Percentiles rank a stretch among this genome's conserved stretches.
Conservation (phyloP, 1,139 yeast genomes). For the Debaryomyces fabryi region DNA sequence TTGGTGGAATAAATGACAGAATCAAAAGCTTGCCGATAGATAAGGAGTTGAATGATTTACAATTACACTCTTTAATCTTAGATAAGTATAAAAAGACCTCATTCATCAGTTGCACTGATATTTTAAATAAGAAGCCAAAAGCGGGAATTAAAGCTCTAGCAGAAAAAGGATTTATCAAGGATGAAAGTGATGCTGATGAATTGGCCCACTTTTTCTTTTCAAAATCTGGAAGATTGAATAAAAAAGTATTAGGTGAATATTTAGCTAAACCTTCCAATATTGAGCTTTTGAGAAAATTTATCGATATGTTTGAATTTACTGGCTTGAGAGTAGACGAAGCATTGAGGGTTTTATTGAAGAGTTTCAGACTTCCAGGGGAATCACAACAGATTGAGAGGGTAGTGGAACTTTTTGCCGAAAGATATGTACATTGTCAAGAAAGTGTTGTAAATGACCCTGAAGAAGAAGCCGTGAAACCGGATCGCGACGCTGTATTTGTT, state of each 20-base stretch:
- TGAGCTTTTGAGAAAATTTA: slow-evolving; percentile 63
- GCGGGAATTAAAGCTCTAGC: slow-evolving; percentile 68
- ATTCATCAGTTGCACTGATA: slow-evolving; percentile 72
- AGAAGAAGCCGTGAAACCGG: slow-evolving; percentile 58
- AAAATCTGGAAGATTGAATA: slow-evolving; percentile 81
- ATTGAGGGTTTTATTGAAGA: slow-evolving; percentile 73
- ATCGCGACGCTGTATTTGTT: slow-evolving; percentile 71
- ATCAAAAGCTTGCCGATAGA: slow-evolving; percentile 34
- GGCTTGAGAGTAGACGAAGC: slow-evolving; percentile 92
- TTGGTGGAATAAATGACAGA: slow-evolving; percentile 67
- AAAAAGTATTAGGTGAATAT: slow-evolving; percentile 83
- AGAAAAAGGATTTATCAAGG: slow-evolving; percentile 64
- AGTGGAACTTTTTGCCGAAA: slow-evolving; percentile 81
- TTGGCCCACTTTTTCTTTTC: slow-evolving; percentile 77
- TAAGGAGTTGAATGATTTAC: slow-evolving; percentile 18
- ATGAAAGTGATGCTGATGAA: slow-evolving; percentile 54
- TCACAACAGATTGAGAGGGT: slow-evolving; percentile 94
- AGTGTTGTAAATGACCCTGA: slow-evolving; percentile 14
- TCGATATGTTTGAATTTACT: slow-evolving; percentile 71
- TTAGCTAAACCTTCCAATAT: slow-evolving; percentile 76
- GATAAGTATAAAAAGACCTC: slow-evolving; percentile 67
- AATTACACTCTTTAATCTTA: slow-evolving; percentile 33
- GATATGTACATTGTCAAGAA: slow-evolving; percentile 66
- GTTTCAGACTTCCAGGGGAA: slow-evolving; percentile 95
- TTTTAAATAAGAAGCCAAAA: slow-evolving; percentile 77